These are phyloP conservation scores for Suillus paluster DNA, from an alignment of 768 basidiomycete species.

Conservation along the genomic window DNA sequence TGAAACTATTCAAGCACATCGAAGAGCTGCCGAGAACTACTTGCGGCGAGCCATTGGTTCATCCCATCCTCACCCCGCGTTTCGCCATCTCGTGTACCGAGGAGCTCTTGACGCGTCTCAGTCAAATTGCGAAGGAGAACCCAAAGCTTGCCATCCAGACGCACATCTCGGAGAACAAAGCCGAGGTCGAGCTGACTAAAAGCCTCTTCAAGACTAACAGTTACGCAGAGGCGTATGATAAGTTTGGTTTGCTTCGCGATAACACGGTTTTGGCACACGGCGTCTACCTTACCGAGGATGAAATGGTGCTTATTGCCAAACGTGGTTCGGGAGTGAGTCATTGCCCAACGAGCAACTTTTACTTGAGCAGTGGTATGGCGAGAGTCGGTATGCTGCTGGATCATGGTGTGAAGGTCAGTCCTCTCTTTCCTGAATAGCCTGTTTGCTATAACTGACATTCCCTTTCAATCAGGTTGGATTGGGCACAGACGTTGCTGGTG, in stretches of 20 bases:
- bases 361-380: conserved; percentile 85
- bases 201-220: conserved; percentile 67
- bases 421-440: not conserved
- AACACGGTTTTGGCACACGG: conserved; percentile 92
- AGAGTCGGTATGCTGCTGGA: conserved; percentile 82
- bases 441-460: conserved; percentile 11
- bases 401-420: conserved; percentile 77
- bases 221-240: conserved; percentile 86
- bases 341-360: conserved; percentile 94
- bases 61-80: conserved; percentile 93
- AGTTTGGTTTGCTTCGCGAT: conserved; percentile 68
- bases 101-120: conserved; percentile 65
- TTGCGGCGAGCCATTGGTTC: conserved; percentile 63
- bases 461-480: conserved; percentile 72
- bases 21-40: conserved; percentile 49
- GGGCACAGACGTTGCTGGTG: conserved; percentile 94
- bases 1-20: conserved; percentile 70
- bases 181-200: conserved; percentile 71
- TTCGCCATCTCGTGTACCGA: conserved; percentile 91
- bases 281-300: conserved; percentile 74
- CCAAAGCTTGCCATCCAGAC: conserved; percentile 83
- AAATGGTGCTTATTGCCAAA: conserved; percentile 71
- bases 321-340: conserved; percentile 82
- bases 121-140: conserved; percentile 61
- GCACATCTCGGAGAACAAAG: conserved; percentile 84